Percentiles rank a stretch among this genome's conserved stretches.
phyloP scores from a whole-genome alignment of 495 filamentous ascomycete genomes.

The Cercophora newfieldiana region DNA sequence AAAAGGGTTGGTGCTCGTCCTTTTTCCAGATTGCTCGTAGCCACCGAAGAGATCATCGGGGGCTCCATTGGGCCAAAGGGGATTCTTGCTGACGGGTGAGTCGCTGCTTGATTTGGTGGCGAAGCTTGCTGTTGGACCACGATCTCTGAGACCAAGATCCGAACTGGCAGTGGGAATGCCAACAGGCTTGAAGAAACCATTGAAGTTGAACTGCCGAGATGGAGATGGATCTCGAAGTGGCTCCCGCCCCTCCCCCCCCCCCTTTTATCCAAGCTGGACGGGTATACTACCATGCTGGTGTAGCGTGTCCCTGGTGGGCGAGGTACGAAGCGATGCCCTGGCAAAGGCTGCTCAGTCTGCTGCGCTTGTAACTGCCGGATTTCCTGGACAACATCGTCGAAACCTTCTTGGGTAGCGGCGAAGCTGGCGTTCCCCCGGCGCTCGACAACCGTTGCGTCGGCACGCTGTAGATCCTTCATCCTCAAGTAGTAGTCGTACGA shows the following conservation, averaged over 20 bases:
- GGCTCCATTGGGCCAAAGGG: not conserved
- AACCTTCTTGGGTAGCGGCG: not conserved
- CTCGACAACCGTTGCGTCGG: not conserved
- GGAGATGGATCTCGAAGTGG: no score
- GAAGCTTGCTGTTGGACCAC: not conserved
- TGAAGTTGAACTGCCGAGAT: no score
- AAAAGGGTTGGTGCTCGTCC: not conserved
- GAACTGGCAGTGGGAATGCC: no score
- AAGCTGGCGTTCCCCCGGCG: not conserved
- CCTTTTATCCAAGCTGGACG: no score
- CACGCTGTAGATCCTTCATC: not conserved
- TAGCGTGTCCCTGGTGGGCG: not conserved
- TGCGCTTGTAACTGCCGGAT: not conserved
- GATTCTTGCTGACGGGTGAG: not conserved
- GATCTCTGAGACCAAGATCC: not conserved
- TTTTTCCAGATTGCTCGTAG: not conserved
- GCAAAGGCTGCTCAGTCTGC: not conserved
- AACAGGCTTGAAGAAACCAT: no score
- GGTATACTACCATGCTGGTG: no score
- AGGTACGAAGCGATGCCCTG: not conserved
- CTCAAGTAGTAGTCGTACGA: constrained; percentile 3
- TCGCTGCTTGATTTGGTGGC: not conserved
- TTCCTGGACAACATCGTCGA: not conserved
- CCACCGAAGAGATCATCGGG: not conserved
- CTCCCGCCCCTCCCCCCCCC: no score